Conservation (phyloP, 352 stramenopile species). For the Elongisporangium prolatum region DNA sequence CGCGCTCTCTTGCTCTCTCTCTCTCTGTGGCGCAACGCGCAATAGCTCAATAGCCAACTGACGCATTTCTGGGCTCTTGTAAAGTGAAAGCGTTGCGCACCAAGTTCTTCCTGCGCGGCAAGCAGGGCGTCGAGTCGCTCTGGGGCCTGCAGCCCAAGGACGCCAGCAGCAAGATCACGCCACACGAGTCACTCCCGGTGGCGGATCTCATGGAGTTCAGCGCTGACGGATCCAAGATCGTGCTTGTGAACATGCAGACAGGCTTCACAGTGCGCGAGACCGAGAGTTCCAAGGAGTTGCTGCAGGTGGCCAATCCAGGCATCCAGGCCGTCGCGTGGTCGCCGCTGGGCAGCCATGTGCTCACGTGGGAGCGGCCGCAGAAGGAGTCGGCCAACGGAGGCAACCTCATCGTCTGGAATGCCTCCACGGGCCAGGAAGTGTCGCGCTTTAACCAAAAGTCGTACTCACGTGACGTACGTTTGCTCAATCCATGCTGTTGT, state of each 20-base stretch:
- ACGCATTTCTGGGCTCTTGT: no score
- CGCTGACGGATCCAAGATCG: slow-evolving; percentile 55
- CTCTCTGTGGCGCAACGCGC: no score
- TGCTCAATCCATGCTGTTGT: neutral
- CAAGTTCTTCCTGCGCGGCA: slow-evolving; percentile 84
- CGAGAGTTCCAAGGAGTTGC: slow-evolving; percentile 52
- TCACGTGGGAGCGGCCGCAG: slow-evolving; percentile 85
- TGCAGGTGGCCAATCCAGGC: slow-evolving; percentile 63
- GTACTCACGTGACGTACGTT: slow-evolving; percentile 71
- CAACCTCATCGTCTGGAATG: slow-evolving; percentile 86
- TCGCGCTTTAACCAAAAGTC: slow-evolving; percentile 84
- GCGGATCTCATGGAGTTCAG: slow-evolving; percentile 77
- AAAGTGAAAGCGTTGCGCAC: slow-evolving; percentile 27
- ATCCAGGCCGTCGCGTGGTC: slow-evolving; percentile 82
- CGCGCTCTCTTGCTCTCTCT: no score
- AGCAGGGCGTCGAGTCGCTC: slow-evolving; percentile 66
- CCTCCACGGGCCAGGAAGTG: slow-evolving; percentile 44
- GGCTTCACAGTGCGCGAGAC: slow-evolving; percentile 69
- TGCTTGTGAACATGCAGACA: slow-evolving; percentile 50
- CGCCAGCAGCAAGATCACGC: slow-evolving; percentile 34
- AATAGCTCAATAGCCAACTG: no score
- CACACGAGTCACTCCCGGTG: slow-evolving; percentile 41
- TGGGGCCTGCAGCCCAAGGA: slow-evolving; percentile 68
- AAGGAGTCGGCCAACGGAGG: slow-evolving; percentile 54
- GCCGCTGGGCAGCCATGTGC: slow-evolving; percentile 71